A percentile compares a stretch with the other conserved stretches of the same genome.
phyloP scores from a whole-genome alignment of 2,329 filamentous ascomycete species.

The Didymella exigua region DNA sequence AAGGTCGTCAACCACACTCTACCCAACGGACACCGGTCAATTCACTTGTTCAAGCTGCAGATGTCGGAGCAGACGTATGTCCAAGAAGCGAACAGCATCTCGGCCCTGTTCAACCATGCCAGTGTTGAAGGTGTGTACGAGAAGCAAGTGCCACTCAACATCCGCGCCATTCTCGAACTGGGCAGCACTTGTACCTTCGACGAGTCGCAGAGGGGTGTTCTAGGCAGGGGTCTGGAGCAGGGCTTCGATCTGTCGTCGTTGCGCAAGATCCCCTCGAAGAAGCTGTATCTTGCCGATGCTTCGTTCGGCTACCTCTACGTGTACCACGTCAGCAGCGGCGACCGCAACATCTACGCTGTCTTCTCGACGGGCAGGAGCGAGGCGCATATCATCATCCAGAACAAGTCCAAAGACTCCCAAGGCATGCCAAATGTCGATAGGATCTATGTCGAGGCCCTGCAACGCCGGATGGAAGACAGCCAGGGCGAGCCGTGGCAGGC shows the following conservation, averaged over 20 bases:
- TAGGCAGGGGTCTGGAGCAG: constrained; percentile 89
- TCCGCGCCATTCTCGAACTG: constrained; percentile 85
- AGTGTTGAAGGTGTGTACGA: constrained; percentile 98
- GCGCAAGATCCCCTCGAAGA: constrained; percentile 68
- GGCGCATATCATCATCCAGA: constrained; percentile 87
- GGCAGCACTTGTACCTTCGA: constrained; percentile 95
- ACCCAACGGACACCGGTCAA: constrained; percentile 92
- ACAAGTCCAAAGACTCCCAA: constrained; percentile 78
- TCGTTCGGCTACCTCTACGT: constrained; percentile 85
- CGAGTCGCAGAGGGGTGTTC: constrained; percentile 83
- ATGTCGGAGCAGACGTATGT: constrained; percentile 89
- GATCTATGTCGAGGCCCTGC: constrained; percentile 79
- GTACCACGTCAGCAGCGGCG: constrained; percentile 88
- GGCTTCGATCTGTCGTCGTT: constrained; percentile 87
- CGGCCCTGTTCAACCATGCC: constrained; percentile 83
- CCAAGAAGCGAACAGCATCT: constrained; percentile 80
- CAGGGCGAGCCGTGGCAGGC: constrained; percentile 75
- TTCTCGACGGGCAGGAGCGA: constrained; percentile 83
- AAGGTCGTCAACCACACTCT: constrained; percentile 92
- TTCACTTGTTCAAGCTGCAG: constrained; percentile 91
- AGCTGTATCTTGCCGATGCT: constrained; percentile 76
- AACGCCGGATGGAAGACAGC: constrained; percentile 68
- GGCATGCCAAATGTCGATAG: constrained; percentile 89
- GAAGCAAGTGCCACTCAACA: constrained; percentile 83
- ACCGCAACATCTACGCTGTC: constrained; percentile 89